phyloP scores from a whole-genome alignment of 192 early-diverging fungal species.

The Mortierella alpina region DNA sequence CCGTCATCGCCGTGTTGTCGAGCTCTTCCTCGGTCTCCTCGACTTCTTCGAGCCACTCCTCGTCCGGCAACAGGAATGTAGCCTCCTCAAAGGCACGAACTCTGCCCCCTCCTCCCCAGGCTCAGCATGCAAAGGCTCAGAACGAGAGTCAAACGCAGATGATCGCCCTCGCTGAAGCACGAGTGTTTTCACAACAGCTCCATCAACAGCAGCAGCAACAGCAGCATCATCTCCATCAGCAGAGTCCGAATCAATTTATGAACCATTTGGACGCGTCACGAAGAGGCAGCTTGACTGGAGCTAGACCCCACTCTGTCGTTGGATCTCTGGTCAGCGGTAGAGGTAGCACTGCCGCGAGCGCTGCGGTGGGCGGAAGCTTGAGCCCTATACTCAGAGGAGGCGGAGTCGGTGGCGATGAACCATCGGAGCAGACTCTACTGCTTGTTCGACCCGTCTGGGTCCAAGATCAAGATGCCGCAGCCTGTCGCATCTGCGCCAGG shows the following conservation, averaged over 20 bases:
- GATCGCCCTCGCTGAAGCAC: conserved; percentile 21
- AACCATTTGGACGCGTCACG: neutral
- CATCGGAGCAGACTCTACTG: conserved; percentile 53
- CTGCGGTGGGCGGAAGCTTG: conserved; percentile 19
- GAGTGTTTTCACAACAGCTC: conserved; percentile 33
- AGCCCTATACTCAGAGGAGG: conserved; percentile 18
- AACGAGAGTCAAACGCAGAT: conserved; percentile 7
- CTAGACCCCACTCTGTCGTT: conserved; percentile 12
- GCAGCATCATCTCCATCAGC: conserved; percentile 6
- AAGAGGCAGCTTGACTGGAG: conserved; percentile 9
- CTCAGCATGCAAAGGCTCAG: neutral
- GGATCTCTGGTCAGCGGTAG: conserved; percentile 22
- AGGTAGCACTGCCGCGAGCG: conserved; percentile 26
- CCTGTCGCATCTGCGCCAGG: conserved; percentile 55
- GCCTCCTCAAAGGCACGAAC: conserved; percentile 7
- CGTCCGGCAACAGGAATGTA: conserved; percentile 20
- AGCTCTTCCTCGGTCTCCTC: neutral
- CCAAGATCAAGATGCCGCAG: conserved; percentile 57
- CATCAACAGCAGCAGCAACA: conserved; percentile 18
- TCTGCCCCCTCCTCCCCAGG: neutral
- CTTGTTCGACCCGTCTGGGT: conserved; percentile 63
- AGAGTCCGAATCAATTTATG: neutral
- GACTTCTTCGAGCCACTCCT: neutral
- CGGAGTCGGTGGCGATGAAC: conserved; percentile 20
- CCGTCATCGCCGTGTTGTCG: neutral